phyloP scores from a whole-genome alignment of 1,139 yeast species.

The Eremothecium gossypii region DNA sequence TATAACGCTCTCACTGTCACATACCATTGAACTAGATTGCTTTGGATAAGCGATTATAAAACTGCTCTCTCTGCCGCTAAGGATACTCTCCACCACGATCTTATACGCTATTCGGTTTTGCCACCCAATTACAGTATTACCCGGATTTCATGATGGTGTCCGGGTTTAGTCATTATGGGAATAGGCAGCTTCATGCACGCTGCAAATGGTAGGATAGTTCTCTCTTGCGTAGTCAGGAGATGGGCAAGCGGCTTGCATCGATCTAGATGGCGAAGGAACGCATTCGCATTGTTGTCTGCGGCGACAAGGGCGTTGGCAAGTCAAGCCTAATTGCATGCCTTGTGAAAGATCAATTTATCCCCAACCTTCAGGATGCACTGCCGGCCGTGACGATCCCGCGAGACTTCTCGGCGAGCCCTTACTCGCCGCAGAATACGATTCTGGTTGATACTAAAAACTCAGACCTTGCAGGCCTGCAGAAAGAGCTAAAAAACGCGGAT shows the following conservation, averaged over 20 bases:
- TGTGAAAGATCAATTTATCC: constrained; percentile 69
- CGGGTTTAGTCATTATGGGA: not conserved
- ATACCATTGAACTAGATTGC: constrained; percentile 2
- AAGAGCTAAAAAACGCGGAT: constrained; percentile 75
- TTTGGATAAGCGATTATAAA: no score
- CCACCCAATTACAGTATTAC: constrained; percentile 7
- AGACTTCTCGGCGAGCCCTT: constrained; percentile 48
- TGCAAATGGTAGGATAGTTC: no score
- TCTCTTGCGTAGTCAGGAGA: not conserved
- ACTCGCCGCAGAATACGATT: constrained; percentile 59
- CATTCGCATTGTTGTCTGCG: constrained; percentile 78
- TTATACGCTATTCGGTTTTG: constrained; percentile 2
- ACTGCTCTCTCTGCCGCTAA: no score
- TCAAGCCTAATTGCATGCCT: constrained; percentile 65
- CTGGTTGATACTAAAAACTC: constrained; percentile 72
- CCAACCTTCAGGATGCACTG: constrained; percentile 63
- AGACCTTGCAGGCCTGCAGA: constrained; percentile 51
- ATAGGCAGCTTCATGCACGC: not conserved
- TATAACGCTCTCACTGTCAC: not conserved
- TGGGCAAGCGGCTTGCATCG: not conserved
- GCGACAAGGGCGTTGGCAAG: constrained; percentile 92
- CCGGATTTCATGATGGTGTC: constrained; percentile 4
- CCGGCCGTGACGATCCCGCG: constrained; percentile 78
- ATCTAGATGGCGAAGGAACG: constrained; percentile 38
- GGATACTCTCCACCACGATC: no score